phyloP scores from a whole-genome alignment of 2,329 filamentous ascomycete species.

The Fusarium globosum region DNA sequence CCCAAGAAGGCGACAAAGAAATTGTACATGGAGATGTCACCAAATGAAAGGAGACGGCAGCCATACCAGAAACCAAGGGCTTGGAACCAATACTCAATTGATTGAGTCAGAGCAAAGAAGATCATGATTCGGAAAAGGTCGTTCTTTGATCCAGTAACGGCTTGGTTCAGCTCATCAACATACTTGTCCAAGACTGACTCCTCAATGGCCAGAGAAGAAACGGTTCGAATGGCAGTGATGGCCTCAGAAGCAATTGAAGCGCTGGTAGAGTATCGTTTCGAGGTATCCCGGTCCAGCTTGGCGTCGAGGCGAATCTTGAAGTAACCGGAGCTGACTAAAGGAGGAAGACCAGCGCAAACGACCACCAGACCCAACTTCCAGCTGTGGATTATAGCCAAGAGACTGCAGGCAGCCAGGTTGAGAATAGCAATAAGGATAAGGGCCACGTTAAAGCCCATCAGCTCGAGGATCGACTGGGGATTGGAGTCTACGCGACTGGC shows the following conservation, averaged over 20 bases:
- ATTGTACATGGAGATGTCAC: conserved; percentile 64
- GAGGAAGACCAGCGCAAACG: conserved; percentile 56
- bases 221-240: conserved; percentile 53
- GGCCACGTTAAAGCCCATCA: conserved; percentile 57
- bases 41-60: conserved; percentile 51
- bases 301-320: conserved; percentile 55
- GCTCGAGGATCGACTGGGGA: conserved; percentile 54
- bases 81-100: conserved; percentile 53
- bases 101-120: conserved; percentile 53
- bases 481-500: conserved; percentile 51
- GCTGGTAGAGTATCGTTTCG: conserved; percentile 51
- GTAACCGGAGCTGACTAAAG: conserved; percentile 51
- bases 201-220: conserved; percentile 57
- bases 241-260: conserved; percentile 58
- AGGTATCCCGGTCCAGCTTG: conserved; percentile 51
- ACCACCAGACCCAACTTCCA: conserved; percentile 63
- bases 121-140: conserved; percentile 50
- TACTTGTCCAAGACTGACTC: conserved; percentile 49
- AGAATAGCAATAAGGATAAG: conserved; percentile 53
- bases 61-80: conserved; percentile 57
- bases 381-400: conserved; percentile 57
- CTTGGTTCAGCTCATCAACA: conserved; percentile 46
- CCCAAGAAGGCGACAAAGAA: conserved; percentile 63
- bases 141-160: conserved; percentile 45
- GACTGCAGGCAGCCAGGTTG: conserved; percentile 52